Percentiles rank a stretch among this genome's conserved stretches.
phyloP scores from a whole-genome alignment of 2,329 filamentous ascomycete genomes.

The Madurella mycetomatis region DNA sequence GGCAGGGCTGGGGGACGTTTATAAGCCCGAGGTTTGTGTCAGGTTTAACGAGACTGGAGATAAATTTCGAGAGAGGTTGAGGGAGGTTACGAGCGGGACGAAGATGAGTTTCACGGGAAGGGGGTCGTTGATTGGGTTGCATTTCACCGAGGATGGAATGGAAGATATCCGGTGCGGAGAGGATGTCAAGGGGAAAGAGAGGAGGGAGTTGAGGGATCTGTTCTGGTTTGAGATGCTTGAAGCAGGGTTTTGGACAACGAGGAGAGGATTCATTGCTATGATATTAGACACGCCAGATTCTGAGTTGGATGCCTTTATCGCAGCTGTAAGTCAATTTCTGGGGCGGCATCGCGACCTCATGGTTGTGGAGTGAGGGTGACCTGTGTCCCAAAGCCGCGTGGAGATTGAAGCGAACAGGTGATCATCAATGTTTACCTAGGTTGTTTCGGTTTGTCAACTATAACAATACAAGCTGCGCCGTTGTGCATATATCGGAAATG shows the following conservation, averaged over 20 bases:
- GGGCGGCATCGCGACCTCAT: conserved; percentile 14
- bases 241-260: conserved; percentile 39
- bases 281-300: conserved; percentile 36
- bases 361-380: neutral
- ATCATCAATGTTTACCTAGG: too few relatives aligned
- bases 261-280: conserved; percentile 39
- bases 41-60: conserved; percentile 28
- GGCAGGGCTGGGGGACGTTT: conserved; percentile 28
- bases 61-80: conserved; percentile 22
- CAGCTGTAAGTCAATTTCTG: conserved; percentile 34
- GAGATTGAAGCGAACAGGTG: too few relatives aligned
- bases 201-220: conserved; percentile 35
- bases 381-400: too few relatives aligned
- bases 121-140: conserved; percentile 26
- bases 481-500: too few relatives aligned
- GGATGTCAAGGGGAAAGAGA: conserved; percentile 31
- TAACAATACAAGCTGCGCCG: too few relatives aligned
- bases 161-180: conserved; percentile 28
- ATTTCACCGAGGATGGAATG: conserved; percentile 29
- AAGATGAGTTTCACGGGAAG: conserved; percentile 26
- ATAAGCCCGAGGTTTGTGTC: conserved; percentile 26
- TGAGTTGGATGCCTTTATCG: conserved; percentile 40
- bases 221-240: conserved; percentile 47
- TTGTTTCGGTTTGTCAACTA: too few relatives aligned
- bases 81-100: conserved; percentile 18